Conservation (phyloP, 176 grass and related monocot genomes). For the Triticum dicoccoides region DNA sequence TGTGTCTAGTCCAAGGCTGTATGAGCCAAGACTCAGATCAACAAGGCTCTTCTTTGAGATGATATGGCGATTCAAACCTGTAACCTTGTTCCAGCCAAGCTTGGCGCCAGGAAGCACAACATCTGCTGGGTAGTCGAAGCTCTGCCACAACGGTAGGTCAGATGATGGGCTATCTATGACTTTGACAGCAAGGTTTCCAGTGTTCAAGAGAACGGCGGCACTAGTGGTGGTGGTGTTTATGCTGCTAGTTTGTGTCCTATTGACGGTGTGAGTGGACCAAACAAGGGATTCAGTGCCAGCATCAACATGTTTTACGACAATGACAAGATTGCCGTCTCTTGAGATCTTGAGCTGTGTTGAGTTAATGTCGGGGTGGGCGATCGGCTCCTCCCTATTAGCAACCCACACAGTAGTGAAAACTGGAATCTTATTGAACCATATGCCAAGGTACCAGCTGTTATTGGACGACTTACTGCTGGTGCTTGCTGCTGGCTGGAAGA, state of each 20-base stretch:
- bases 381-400: constrained; percentile 14
- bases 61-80: background rate
- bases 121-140: constrained; percentile 4
- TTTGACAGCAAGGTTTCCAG: background rate
- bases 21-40: background rate
- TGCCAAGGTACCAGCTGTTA: background rate
- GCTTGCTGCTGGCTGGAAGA: constrained; percentile 18
- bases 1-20: background rate
- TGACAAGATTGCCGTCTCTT: background rate
- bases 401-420: background rate
- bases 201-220: background rate
- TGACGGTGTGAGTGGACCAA: background rate
- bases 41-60: background rate
- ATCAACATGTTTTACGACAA: background rate
- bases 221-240: background rate
- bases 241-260: background rate
- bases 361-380: background rate
- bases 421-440: constrained; percentile 9
- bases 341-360: background rate
- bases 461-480: background rate
- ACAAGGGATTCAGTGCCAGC: background rate
- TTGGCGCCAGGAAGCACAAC: background rate
- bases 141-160: background rate
- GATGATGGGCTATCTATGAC: background rate
- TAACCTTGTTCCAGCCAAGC: background rate